Base-by-base conservation (phyloP, 495 filamentous ascomycete genomes). In the Amniculicola lignicola region DNA sequence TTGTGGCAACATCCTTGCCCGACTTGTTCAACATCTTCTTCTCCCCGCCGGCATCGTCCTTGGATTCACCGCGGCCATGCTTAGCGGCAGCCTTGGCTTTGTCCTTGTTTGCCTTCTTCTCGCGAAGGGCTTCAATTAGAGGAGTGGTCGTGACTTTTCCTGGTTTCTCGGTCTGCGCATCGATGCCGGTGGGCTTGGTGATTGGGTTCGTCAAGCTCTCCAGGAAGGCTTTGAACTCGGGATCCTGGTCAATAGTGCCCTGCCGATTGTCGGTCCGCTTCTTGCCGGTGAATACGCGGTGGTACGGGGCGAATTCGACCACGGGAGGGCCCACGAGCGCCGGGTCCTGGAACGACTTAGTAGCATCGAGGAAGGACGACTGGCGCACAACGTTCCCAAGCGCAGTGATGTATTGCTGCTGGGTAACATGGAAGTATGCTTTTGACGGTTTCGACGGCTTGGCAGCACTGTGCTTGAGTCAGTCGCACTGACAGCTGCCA, bases 221-320 rank as follows among this genome's bases (percentile, higher is more conserved):
- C 5, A 98, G 80, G 65, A 97, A 98, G 18, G 80, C 80, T 71
- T 95, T 94, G 59, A 97, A 97, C 51, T 97, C 93, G 0, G 86
- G 82, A 67, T 98, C 93, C 63, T 92, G 89, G 61, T 98, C 93
- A 53, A 98, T 96, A 4, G 89, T 94, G 37, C 94, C 93, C 67
- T 95, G 88, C 2, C 92, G 84, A 53, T 80, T 80, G 76, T 98
- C 93, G 40, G 81, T 79, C 19, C 89, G 83, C 31, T 76, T 75
- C 62, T 78, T 84, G 54, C 84, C 86, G 5, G 76, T 76, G 14
- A 94, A 89, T 0, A 86, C 78, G 59, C 89, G 87, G 44, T 87
- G 85, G 69, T 90, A 93, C 2, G 86, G 81, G 21, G 93, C 81
- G 64, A 88, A 86, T 64, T 96, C 91, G 12, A 95, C 73, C 9